Base-by-base conservation (phyloP, 1,284 basidiomycete genomes). In the Cryptococcus hybrid region DNA sequence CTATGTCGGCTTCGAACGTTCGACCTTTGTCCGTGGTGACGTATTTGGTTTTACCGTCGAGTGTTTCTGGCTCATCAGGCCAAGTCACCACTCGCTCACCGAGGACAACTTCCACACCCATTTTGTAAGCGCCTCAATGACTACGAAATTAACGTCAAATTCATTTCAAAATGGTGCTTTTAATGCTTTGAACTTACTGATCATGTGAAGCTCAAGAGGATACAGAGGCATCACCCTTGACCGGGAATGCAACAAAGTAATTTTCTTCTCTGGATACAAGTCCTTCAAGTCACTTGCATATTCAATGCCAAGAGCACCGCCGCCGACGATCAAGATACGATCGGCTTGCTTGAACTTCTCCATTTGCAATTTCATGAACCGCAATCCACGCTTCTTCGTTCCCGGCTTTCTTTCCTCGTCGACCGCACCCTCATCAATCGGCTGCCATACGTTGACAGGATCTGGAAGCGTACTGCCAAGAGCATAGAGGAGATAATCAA, bases 1-100 rank as follows among this genome's bases (percentile, higher is more conserved):
- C 76, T 5, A 88, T 71, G 66, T 88, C 86, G 3, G 84, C 85
- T 36, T 81, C 77, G 51, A 89, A 80, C 61, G 84, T 82, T 18
- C 82, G 77, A 0, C 87, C 87, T 40, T 80, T 82, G 24, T 81
- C 67, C 0, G 86, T 88, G 9, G 80, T 77, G 7, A 86, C 81
- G 37, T 81, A 64, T 54, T 74, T 69, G 45, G 60, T 53, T 50
- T 65, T 62, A 15, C 74, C 69, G 55, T 74, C 63, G 12, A 69
- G 51, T 18, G 59, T 51, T 43, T 71, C 70, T n/a, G 69, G 67
- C 43, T 70, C 62, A 15, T 63, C 60, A 8, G 74, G 66, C 66
- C 75, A 78, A 15, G 73, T 57, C 47, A 69, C 58, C 11, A 80
- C 67, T 43, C 80, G 63, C 52, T 80, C 77, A 13, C 76, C 78